Evolutionary conservation across 768 basidiomycete species (phyloP).

Genomic region (Thelephora aurantiotincta): DNA sequence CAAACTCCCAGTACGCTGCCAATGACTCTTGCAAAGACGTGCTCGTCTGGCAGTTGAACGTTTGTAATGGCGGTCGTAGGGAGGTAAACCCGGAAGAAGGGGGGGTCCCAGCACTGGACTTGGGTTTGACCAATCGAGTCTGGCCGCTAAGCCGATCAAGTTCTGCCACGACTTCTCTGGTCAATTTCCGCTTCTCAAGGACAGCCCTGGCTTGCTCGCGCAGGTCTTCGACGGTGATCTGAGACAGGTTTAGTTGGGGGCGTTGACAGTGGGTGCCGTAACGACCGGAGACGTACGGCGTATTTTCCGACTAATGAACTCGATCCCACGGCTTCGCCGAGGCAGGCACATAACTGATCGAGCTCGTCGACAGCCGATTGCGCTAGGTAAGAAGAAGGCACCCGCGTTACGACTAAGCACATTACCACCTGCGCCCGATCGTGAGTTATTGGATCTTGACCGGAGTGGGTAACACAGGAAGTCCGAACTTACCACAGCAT

Average conservation of each 20-base stretch:
- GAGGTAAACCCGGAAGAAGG: neutral
- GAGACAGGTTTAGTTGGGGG: neutral
- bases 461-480: neutral
- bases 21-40: neutral
- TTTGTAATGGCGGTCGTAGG: neutral
- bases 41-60: neutral
- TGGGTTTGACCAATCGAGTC: constrained; percentile 13
- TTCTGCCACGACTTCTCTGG: constrained; percentile 9
- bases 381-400: constrained; percentile 22
- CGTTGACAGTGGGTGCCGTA: neutral
- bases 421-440: constrained; percentile 25
- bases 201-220: constrained; percentile 18
- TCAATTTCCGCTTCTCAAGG: constrained; percentile 10
- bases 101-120: neutral
- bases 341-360: constrained; percentile 17
- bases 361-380: constrained; percentile 21
- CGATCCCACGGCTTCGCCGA: constrained; percentile 14
- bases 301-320: constrained; percentile 16
- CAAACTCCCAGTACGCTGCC: constrained; percentile 8
- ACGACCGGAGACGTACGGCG: constrained; percentile 7
- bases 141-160: constrained; percentile 21
- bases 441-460: neutral
- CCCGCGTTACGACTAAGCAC: constrained; percentile 22
- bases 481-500: constrained; percentile 39
- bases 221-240: constrained; percentile 18